Base-by-base conservation (phyloP, 768 basidiomycete genomes). In the Psilocybe azurescens region DNA sequence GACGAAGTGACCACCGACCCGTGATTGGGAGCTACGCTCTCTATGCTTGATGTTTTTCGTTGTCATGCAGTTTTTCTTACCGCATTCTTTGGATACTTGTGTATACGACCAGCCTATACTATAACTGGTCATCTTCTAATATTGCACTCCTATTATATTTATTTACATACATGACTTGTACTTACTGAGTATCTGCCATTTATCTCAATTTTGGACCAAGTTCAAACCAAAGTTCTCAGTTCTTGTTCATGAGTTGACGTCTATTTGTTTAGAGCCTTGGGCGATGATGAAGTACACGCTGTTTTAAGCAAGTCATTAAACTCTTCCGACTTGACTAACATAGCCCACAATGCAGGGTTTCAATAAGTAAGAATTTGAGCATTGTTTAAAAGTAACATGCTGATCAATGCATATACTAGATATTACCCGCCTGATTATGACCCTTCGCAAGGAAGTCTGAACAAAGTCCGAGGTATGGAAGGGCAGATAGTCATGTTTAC, bases 1-100 rank as follows among this genome's bases (percentile, higher is more conserved):
- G 90, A 14, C 82, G 89, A 47, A 91, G 89, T 65, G 93, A 95
- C 72, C 93, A 95, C 70, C 77, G 93, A 39, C 93, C 93, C 0
- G 93, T 95, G n/a, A 86, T 93, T 62, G 91, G 91, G 58, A 84
- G 85, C 24, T 94, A 91, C 70, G 85, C 85, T 46, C 79, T 91
- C 54, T 92, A 89, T 75, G 65, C 91, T 33, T 89, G 62, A 58
- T 55, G 30, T 18, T 8, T 8, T 8, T 38, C 24, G 32, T 6
- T 33, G 24, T 10, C 49, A 24, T 47, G 3, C 20, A 32, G 28
- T 48, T 53, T 29, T 53, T 33, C 10, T n/a, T 44, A 3, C 41
- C 14, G 2, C 41, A 44, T 44, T 5, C 14, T n/a, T 44, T 44
- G 41, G 41, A 44, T n/a, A 56, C 50, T n/a, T 48, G 56, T 29